phyloP scores from a whole-genome alignment of 2,329 filamentous ascomycete genomes.

The Monosporascus sp. region DNA sequence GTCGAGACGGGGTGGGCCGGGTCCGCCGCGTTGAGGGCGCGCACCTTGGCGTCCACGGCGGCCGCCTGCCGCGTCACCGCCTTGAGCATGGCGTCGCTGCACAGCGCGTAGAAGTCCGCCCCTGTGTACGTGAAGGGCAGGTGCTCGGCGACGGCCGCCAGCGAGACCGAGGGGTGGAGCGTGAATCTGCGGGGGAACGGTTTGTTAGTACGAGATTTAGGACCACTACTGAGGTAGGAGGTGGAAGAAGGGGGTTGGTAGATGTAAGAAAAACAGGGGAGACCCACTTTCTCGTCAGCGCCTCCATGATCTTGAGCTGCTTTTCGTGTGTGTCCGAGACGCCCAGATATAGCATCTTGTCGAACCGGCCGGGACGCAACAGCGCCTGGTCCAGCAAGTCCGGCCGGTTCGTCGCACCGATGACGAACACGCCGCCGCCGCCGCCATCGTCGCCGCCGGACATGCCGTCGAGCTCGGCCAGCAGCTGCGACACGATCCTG shows the following conservation, averaged over 20 bases:
- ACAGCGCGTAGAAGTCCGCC: slow-evolving; percentile 94
- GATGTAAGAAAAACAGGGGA: neutral
- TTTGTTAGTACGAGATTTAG: neutral
- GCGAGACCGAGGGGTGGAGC: slow-evolving; percentile 71
- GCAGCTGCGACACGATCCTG: slow-evolving; percentile 87
- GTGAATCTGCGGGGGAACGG: slow-evolving; percentile 59
- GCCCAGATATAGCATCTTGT: slow-evolving; percentile 97
- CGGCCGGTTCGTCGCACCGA: slow-evolving; percentile 91
- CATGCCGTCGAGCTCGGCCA: slow-evolving; percentile 97
- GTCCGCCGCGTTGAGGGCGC: slow-evolving; percentile 53
- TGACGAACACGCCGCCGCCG: slow-evolving; percentile 89
- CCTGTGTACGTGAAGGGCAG: slow-evolving; percentile 96
- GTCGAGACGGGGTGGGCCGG: slow-evolving; percentile 60
- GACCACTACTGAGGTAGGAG: neutral
- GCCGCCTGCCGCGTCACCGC: slow-evolving; percentile 88
- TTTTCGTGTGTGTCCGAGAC: slow-evolving; percentile 97
- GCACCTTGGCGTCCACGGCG: slow-evolving; percentile 78
- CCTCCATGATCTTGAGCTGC: slow-evolving; percentile 89
- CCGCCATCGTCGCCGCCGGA: slow-evolving; percentile 77
- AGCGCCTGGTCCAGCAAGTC: slow-evolving; percentile 89
- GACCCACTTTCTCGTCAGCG: slow-evolving; percentile 84
- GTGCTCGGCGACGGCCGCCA: slow-evolving; percentile 65
- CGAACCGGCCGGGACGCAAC: slow-evolving; percentile 83
- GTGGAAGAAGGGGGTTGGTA: neutral
- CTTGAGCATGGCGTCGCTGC: slow-evolving; percentile 98